phyloP scores from a whole-genome alignment of 1,284 basidiomycete species.

The Porodaedalea pini region DNA sequence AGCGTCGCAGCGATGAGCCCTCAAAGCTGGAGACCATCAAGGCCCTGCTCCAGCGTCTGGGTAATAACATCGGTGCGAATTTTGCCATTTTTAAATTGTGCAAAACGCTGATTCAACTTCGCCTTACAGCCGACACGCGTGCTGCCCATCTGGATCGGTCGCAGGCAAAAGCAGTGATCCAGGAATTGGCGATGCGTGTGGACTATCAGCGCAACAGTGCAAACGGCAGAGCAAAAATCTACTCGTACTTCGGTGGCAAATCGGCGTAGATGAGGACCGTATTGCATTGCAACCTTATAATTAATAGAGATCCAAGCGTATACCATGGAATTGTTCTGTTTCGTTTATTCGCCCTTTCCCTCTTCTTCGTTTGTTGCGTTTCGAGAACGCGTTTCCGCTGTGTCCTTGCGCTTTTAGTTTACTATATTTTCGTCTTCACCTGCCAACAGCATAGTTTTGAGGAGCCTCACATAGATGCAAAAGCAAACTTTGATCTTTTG shows the following conservation, averaged over 20 bases:
- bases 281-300: background rate
- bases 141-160: slow-evolving; percentile 71
- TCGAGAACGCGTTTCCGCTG: too few species aligned
- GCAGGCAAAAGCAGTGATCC: slow-evolving; percentile 59
- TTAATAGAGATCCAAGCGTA: too few species aligned
- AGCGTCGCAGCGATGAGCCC: slow-evolving; percentile 34
- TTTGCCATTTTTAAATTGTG: background rate
- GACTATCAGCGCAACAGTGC: slow-evolving; percentile 47
- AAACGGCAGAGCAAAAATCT: background rate
- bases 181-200: slow-evolving; percentile 59
- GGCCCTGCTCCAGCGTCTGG: slow-evolving; percentile 45
- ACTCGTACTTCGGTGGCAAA: background rate
- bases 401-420: too few species aligned
- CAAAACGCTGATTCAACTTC: background rate
- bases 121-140: slow-evolving; percentile 56
- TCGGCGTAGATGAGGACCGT: background rate
- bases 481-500: too few species aligned
- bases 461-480: too few species aligned
- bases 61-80: slow-evolving; percentile 59
- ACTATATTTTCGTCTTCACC: too few species aligned
- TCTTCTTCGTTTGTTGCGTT: too few species aligned
- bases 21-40: slow-evolving; percentile 44
- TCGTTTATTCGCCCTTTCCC: background rate
- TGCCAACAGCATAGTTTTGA: too few species aligned
- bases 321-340: background rate